phyloP scores from a whole-genome alignment of 2,329 filamentous ascomycete species.

The Aspergillus hortae region DNA sequence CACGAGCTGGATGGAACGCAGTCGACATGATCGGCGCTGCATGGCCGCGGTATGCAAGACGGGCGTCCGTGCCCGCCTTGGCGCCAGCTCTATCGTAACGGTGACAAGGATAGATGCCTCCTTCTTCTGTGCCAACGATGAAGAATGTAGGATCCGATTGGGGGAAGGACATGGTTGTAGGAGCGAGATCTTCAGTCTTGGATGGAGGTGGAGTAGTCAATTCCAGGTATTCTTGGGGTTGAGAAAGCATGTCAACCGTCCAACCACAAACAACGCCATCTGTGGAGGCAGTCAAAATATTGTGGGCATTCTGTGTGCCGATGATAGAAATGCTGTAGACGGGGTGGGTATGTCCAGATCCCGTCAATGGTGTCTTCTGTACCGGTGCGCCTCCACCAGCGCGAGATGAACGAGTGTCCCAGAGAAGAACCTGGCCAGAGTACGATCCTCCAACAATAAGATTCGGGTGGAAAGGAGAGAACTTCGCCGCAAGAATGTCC shows the following conservation, averaged over 20 bases:
- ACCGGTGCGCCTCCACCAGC: conserved; percentile 66
- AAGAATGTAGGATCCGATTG: conserved; percentile 96
- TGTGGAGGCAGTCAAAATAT: conserved; percentile 94
- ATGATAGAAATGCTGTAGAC: conserved; percentile 95
- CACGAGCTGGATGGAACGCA: conserved; percentile 88
- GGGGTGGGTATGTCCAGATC: conserved; percentile 91
- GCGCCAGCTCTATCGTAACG: conserved; percentile 95
- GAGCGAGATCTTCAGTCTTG: conserved; percentile 90
- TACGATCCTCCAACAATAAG: conserved; percentile 95
- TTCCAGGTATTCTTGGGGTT: conserved; percentile 91
- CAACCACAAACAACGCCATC: conserved; percentile 96
- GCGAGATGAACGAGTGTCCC: conserved; percentile 90
- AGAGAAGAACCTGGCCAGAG: conserved; percentile 91
- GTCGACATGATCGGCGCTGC: conserved; percentile 93
- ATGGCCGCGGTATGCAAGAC: conserved; percentile 85
- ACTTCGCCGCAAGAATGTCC: conserved; percentile 91
- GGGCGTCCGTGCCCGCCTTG: conserved; percentile 89
- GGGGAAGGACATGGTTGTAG: conserved; percentile 92
- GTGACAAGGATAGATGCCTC: conserved; percentile 92
- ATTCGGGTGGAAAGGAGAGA: conserved; percentile 98
- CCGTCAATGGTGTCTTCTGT: conserved; percentile 92
- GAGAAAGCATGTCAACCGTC: conserved; percentile 96
- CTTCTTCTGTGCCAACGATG: conserved; percentile 94
- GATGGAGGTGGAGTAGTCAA: conserved; percentile 79
- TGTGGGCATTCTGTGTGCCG: conserved; percentile 97